Evolutionary conservation across 148 eudicot species (phyloP).

Genomic region (Rhododendron ferrugineum): DNA sequence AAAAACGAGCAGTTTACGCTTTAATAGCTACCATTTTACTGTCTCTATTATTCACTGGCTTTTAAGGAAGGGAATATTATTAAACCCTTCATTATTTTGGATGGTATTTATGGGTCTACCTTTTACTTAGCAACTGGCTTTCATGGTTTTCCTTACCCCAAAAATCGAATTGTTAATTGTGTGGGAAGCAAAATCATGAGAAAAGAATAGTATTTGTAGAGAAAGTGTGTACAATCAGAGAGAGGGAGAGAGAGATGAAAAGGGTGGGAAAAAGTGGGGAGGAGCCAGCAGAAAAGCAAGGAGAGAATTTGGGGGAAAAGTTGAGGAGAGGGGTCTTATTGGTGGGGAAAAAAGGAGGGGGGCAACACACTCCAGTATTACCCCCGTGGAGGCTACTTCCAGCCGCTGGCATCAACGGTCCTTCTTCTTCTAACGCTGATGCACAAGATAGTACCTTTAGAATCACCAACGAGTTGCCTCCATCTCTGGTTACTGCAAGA

Average conservation of each 20-base stretch:
- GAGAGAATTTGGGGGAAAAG: conserved; percentile 44
- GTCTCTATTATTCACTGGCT: no score
- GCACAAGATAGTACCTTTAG: conserved; percentile 10
- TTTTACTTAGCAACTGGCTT: no score
- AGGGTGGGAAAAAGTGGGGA: conserved; percentile 25
- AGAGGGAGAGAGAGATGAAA: conserved; percentile 28
- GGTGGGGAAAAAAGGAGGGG: conserved; percentile 38
- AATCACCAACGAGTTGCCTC: background rate
- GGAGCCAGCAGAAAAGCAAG: conserved; percentile 37
- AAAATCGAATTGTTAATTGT: no score
- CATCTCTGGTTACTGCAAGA: conserved; percentile 31
- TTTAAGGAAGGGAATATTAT: no score
- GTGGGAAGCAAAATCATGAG: no score
- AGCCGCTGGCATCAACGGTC: conserved; percentile 7
- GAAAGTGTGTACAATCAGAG: background rate
- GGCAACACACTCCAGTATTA: conserved; percentile 33
- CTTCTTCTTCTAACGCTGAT: background rate
- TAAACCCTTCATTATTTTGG: no score
- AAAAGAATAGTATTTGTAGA: background rate
- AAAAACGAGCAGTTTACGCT: no score
- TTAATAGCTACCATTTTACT: no score
- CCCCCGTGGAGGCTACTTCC: conserved; percentile 20
- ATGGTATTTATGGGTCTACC: no score
- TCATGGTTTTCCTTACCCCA: no score
- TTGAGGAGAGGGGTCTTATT: conserved; percentile 22